A percentile compares a stretch with the other conserved stretches of the same genome.
Conservation (phyloP, 2,329 filamentous ascomycete genomes). For the Coniochaeta sp. region DNA sequence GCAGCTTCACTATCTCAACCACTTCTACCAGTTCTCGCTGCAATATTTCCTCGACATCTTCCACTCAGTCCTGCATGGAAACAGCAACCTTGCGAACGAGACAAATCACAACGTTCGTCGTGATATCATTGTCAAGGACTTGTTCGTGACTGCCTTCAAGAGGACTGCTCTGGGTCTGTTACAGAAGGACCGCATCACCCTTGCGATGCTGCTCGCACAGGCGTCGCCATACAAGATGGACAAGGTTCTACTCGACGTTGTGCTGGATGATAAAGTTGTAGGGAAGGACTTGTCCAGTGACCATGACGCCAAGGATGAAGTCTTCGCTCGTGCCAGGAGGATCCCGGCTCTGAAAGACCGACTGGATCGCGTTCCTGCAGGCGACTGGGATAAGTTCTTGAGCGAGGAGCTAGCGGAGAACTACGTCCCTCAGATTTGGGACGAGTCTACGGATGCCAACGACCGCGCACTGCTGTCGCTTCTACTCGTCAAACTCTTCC, state of each 20-base stretch:
- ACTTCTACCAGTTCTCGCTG: slow-evolving; percentile 98
- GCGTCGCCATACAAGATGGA: slow-evolving; percentile 97
- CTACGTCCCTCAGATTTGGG: slow-evolving; percentile 70
- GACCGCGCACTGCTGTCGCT: slow-evolving; percentile 79
- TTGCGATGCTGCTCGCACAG: slow-evolving; percentile 91
- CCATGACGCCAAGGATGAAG: slow-evolving; percentile 55
- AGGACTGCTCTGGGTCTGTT: slow-evolving; percentile 88
- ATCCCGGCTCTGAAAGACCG: slow-evolving; percentile 67
- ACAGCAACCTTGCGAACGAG: slow-evolving; percentile 62
- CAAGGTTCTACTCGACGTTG: slow-evolving; percentile 75
- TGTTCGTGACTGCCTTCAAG: slow-evolving; percentile 88
- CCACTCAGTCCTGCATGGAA: slow-evolving; percentile 78
- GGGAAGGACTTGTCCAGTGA: slow-evolving; percentile 74
- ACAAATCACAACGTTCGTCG: slow-evolving; percentile 72
- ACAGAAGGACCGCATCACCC: slow-evolving; percentile 88
- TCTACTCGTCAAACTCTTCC: slow-evolving; percentile 86
- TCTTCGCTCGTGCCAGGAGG: slow-evolving; percentile 59
- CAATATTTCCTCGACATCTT: slow-evolving; percentile 99
- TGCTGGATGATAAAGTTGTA: slow-evolving; percentile 70
- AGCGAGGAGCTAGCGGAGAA: slow-evolving; percentile 81
- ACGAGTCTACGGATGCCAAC: slow-evolving; percentile 51
- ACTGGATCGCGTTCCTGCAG: slow-evolving; percentile 52
- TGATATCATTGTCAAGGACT: slow-evolving; percentile 81
- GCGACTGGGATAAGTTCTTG: slow-evolving; percentile 76
- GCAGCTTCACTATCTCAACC: slow-evolving; percentile 95